phyloP scores from a whole-genome alignment of 805 yeast genomes.

The Pichia occidentalis region DNA sequence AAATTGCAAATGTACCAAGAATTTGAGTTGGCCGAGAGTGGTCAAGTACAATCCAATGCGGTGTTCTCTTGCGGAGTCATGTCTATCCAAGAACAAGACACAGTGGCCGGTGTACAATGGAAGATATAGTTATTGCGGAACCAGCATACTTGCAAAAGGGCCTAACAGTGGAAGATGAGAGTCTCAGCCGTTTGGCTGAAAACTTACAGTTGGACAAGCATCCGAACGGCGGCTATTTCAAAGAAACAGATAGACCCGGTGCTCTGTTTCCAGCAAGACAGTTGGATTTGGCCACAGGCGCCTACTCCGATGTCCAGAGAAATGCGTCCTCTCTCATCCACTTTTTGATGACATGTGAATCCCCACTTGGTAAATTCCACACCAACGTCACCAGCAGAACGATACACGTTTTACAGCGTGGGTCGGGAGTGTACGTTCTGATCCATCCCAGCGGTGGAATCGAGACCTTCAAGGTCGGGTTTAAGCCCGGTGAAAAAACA shows the following conservation, averaged over 20 bases:
- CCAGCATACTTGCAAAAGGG: conserved; percentile 21
- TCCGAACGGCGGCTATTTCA: conserved; percentile 52
- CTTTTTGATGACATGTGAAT: conserved; percentile 44
- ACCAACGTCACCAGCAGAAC: conserved; percentile 42
- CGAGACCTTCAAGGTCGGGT: conserved; percentile 48
- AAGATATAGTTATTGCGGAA: conserved; percentile 16
- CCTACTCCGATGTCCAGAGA: background rate
- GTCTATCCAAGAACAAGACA: too few relatives aligned
- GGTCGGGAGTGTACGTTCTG: conserved; percentile 50
- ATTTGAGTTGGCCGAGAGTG: too few relatives aligned
- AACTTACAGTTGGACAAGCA: conserved; percentile 36
- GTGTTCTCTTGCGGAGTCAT: too few relatives aligned
- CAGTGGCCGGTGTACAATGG: too few relatives aligned
- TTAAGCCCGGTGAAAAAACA: conserved; percentile 43
- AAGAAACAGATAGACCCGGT: conserved; percentile 47
- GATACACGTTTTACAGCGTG: conserved; percentile 48
- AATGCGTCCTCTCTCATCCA: conserved; percentile 42
- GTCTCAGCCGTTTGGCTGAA: conserved; percentile 30
- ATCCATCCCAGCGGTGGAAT: conserved; percentile 45
- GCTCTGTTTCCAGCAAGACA: conserved; percentile 1
- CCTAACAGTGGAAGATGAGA: conserved; percentile 15
- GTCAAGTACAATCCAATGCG: too few relatives aligned
- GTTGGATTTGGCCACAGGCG: background rate
- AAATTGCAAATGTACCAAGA: too few relatives aligned
- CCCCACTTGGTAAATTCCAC: conserved; percentile 47